Evolutionary conservation across 495 filamentous ascomycete genomes (phyloP).

Genomic region (Neurospora tetrasperma): DNA sequence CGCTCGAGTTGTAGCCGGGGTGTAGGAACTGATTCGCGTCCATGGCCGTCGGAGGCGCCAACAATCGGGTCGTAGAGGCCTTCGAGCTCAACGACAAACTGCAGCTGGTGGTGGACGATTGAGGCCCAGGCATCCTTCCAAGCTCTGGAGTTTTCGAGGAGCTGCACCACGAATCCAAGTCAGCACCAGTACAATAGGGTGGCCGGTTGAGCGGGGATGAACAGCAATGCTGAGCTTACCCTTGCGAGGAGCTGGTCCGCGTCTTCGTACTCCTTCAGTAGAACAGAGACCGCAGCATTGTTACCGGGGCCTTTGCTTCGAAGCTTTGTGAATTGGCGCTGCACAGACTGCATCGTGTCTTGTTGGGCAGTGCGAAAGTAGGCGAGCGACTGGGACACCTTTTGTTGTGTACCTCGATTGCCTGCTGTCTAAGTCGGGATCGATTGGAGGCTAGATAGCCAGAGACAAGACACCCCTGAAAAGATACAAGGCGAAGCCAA

Average conservation of each 20-base stretch:
- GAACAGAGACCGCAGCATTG: slow-evolving; percentile 63
- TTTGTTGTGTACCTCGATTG: not conserved
- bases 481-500: not conserved
- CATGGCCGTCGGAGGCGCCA: slow-evolving; percentile 43
- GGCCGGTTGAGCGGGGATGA: not conserved
- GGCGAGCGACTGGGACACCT: not conserved
- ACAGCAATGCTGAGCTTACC: slow-evolving; percentile 33
- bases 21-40: slow-evolving; percentile 49
- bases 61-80: slow-evolving; percentile 74
- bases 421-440: not conserved
- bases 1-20: slow-evolving; percentile 53
- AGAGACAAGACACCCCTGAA: not conserved
- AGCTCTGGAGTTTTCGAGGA: slow-evolving; percentile 67
- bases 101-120: slow-evolving; percentile 61
- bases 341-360: slow-evolving; percentile 65
- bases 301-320: slow-evolving; percentile 60
- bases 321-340: slow-evolving; percentile 64
- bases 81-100: slow-evolving; percentile 62
- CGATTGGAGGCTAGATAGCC: not conserved
- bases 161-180: slow-evolving; percentile 36
- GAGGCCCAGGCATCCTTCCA: slow-evolving; percentile 83
- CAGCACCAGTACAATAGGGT: not conserved
- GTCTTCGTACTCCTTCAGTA: slow-evolving; percentile 77
- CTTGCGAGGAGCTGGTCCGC: slow-evolving; percentile 67
- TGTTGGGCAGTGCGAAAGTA: not conserved